Conservation (phyloP, 2,329 filamentous ascomycete species). For the Hypocrella siamensis region DNA sequence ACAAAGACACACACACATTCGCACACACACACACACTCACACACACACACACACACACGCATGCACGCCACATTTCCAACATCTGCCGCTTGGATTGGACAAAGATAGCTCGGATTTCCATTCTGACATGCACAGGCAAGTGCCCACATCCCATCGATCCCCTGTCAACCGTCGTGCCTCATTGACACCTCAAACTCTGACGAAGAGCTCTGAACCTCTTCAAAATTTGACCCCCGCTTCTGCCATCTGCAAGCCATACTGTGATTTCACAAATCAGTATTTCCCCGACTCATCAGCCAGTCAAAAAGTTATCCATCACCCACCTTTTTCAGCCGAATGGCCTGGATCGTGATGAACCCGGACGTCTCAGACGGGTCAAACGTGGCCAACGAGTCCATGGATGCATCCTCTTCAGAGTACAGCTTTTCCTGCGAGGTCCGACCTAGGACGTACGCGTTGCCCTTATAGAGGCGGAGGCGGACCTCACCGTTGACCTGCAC, state of each 20-base stretch:
- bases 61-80: too few relatives aligned
- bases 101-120: too few relatives aligned
- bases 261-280: background rate
- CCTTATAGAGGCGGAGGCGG: conserved; percentile 14
- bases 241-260: conserved; percentile 2
- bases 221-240: conserved; percentile 1
- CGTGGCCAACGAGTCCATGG: conserved; percentile 29
- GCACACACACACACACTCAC: too few relatives aligned
- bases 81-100: too few relatives aligned
- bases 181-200: too few relatives aligned
- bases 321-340: conserved; percentile 40
- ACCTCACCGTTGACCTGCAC: conserved; percentile 20
- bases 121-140: too few relatives aligned
- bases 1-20: too few relatives aligned
- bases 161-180: too few relatives aligned
- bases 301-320: too few relatives aligned
- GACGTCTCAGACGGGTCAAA: conserved; percentile 25
- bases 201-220: too few relatives aligned
- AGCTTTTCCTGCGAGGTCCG: conserved; percentile 25
- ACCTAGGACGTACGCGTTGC: conserved; percentile 24
- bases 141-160: too few relatives aligned
- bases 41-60: too few relatives aligned
- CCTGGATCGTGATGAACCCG: conserved; percentile 50
- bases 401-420: conserved; percentile 29
- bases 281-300: background rate